phyloP scores from a whole-genome alignment of 257 asterid genomes.

The Anisodus tanguticus region DNA sequence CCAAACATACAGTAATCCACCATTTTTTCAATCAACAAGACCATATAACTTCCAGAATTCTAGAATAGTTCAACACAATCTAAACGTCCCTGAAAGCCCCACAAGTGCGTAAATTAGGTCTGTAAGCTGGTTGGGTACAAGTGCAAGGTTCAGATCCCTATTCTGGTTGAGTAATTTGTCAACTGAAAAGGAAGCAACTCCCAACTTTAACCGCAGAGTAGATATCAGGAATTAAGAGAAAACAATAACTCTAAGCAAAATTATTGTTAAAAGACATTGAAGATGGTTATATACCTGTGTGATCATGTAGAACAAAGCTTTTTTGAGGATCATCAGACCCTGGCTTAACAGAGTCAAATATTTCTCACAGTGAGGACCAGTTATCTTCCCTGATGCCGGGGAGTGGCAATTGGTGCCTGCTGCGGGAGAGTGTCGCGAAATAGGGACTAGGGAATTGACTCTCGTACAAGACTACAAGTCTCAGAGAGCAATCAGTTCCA shows the following conservation, averaged over 20 bases:
- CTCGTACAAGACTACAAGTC: neutral
- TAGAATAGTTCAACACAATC: neutral
- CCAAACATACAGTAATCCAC: neutral
- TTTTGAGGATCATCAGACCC: neutral
- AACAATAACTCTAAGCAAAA: neutral
- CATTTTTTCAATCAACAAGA: neutral
- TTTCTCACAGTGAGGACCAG: neutral
- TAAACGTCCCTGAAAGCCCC: neutral
- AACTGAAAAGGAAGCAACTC: neutral
- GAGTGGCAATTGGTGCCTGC: constrained; percentile 9
- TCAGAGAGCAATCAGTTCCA: neutral
- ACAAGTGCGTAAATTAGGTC: neutral
- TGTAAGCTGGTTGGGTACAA: neutral
- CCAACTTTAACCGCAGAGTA: neutral
- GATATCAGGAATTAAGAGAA: neutral
- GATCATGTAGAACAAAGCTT: neutral
- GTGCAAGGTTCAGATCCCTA: neutral
- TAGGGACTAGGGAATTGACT: neutral
- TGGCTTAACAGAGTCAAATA: neutral
- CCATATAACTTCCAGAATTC: neutral
- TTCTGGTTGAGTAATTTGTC: neutral
- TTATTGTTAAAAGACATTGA: neutral
- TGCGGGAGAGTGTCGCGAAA: neutral
- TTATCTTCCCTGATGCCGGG: constrained; percentile 14
- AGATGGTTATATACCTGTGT: neutral